These are phyloP conservation scores for Acanthamoeba castellanii DNA, from an alignment of 208 protist genomes.

Conservation along the genomic window DNA sequence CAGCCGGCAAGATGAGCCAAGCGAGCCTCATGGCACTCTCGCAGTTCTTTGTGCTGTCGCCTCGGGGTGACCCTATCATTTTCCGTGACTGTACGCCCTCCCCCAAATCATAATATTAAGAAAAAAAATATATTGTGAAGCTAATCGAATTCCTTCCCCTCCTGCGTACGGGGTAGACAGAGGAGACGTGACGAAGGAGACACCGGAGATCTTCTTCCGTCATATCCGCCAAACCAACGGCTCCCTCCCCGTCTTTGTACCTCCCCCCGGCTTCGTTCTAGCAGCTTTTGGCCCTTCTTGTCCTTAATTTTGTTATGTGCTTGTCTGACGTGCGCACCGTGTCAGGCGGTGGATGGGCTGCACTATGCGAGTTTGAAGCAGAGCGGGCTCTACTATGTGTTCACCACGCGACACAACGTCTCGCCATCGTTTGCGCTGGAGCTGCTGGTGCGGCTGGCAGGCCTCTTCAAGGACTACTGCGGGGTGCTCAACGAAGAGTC, in stretches of 20 bases:
- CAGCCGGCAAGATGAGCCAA: not conserved
- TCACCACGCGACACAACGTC: constrained; percentile 90
- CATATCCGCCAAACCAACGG: constrained; percentile 39
- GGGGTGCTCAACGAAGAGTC: constrained; percentile 93
- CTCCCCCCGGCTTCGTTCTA: not conserved
- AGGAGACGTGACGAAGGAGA: not conserved
- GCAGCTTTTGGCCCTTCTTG: not conserved
- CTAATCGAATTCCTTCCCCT: not conserved
- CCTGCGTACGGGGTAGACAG: not conserved
- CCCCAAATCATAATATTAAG: not conserved
- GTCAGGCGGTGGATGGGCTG: constrained; percentile 89
- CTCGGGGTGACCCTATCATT: constrained; percentile 91
- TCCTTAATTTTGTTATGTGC: too few relatives aligned
- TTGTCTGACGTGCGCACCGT: too few relatives aligned
- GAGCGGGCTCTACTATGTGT: constrained; percentile 91
- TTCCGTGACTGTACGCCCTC: constrained; percentile 88
- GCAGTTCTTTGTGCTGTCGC: constrained; percentile 93
- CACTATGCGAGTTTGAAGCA: constrained; percentile 91
- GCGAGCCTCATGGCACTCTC: constrained; percentile 80
- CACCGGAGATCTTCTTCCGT: constrained; percentile 28
- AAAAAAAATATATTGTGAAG: too few relatives aligned
- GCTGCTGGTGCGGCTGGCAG: constrained; percentile 88
- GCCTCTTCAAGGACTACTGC: constrained; percentile 93
- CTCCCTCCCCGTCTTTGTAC: constrained; percentile 80
- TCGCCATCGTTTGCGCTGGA: constrained; percentile 91